Percentiles rank a stretch among this genome's conserved stretches.
phyloP scores from a whole-genome alignment of 768 basidiomycete genomes.

The Leccinum rimulosum region DNA sequence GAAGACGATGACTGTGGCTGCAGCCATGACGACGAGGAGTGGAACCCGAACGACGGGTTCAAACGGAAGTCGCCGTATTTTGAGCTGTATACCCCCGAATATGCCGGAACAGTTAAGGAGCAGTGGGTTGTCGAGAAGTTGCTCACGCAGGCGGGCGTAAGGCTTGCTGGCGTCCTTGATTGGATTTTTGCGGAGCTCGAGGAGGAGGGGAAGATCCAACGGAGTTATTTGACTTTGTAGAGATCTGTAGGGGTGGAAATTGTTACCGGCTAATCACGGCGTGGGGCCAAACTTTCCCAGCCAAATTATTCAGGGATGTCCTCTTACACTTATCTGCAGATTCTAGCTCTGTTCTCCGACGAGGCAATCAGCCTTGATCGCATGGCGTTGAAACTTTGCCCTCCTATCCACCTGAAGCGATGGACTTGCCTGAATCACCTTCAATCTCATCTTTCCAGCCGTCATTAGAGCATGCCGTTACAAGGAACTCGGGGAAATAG shows the following conservation, averaged over 20 bases:
- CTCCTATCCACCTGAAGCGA: too few relatives aligned
- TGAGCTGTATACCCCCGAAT: slow-evolving; percentile 81
- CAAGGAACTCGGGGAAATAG: too few relatives aligned
- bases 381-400: too few relatives aligned
- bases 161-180: slow-evolving; percentile 83
- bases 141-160: slow-evolving; percentile 77
- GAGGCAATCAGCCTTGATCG: too few relatives aligned
- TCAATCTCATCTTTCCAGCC: too few relatives aligned
- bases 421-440: too few relatives aligned
- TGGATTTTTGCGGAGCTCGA: slow-evolving; percentile 48
- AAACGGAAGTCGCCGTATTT: slow-evolving; percentile 33
- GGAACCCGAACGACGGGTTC: background rate
- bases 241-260: background rate
- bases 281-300: too few relatives aligned
- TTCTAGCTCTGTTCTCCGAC: too few relatives aligned
- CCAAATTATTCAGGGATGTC: too few relatives aligned
- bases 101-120: slow-evolving; percentile 65
- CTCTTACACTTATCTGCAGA: too few relatives aligned
- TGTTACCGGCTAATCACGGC: background rate
- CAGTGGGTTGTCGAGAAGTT: slow-evolving; percentile 77
- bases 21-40: background rate
- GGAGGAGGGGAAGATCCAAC: background rate
- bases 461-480: too few relatives aligned
- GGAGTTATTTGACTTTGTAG: slow-evolving; percentile 4
- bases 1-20: background rate